Conservation (phyloP, 1,284 basidiomycete genomes). For the Apiotrichum siamense region DNA sequence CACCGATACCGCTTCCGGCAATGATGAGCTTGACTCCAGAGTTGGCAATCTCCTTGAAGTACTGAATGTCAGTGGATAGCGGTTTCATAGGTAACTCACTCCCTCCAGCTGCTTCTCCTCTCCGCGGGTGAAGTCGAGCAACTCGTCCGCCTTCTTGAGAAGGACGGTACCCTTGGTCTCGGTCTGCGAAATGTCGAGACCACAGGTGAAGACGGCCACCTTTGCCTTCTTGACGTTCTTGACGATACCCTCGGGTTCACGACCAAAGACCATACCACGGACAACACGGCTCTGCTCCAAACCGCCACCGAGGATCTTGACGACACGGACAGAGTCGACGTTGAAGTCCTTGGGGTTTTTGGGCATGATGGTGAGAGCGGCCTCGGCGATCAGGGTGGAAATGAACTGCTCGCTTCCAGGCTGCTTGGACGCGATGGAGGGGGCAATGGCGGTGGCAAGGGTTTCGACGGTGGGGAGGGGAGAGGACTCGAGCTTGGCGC, state of each 20-base stretch:
- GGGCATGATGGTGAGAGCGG: conserved; percentile 84
- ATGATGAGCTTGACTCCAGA: conserved; percentile 91
- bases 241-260: conserved; percentile 83
- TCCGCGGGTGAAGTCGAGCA: conserved; percentile 90
- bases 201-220: conserved; percentile 90
- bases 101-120: conserved; percentile 95
- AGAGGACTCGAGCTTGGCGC: conserved; percentile 46
- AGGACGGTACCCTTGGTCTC: conserved; percentile 99
- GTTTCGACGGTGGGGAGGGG: conserved; percentile 71
- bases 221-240: conserved; percentile 78
- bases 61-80: conserved; percentile 51
- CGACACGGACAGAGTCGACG: conserved; percentile 95
- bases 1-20: conserved; percentile 86
- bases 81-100: conserved; percentile 50
- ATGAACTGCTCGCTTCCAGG: conserved; percentile 87
- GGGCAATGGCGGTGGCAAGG: conserved; percentile 74
- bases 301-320: conserved; percentile 96
- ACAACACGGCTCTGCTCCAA: conserved; percentile 79
- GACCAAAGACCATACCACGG: conserved; percentile 95
- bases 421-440: conserved; percentile 94
- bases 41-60: conserved; percentile 94
- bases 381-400: conserved; percentile 82
- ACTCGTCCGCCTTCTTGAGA: conserved; percentile 90
- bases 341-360: conserved; percentile 84
- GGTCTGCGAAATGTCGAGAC: conserved; percentile 88